Base-by-base conservation (phyloP, 306 rosid genomes). In the Arachis hypogaea region DNA sequence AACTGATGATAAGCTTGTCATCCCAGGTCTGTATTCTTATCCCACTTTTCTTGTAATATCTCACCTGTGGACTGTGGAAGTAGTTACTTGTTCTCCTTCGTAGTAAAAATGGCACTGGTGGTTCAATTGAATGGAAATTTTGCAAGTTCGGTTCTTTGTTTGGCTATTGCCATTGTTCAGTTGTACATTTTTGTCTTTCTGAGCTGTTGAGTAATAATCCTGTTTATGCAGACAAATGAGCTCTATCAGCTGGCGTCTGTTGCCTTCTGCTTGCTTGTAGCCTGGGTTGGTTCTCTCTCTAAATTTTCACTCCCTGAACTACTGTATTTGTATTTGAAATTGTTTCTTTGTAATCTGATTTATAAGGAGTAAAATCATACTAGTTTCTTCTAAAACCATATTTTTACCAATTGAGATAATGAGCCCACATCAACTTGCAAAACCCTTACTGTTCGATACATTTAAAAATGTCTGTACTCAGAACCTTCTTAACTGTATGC, bases 201-300 rank as follows among this genome's bases (percentile, higher is more conserved):
- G 82, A 66, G 11, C 54, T 46, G 51, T 69, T 69, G 40, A 46
- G 63, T 52, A 52, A 80, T 73, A 51, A 52, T 41, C 75, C 14
- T 78, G 59, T 83, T 47, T 82, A 45, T 80, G 88, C 97, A 94
- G 99, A 92, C 96, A 61, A 92, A 94, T 74, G 99, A 94, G 69
- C 99, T 94, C 75, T 94, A 94, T 86, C 99, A 94, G 77, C 78
- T 94, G 82, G 95, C 97, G 0, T 84, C 97, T 1, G 99, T 94
- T 79, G 97, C 99, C 44, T 92, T 94, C 95, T 94, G 97, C 90
- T 87, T 94, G 72, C 79, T 92, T 59, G 97, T 94, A 54, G 96
- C 97, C 69, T 94, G 97, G 99, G 99, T 95, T 78, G 67, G 93
- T 87, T 66, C 73, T 66, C 75, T 63, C 74, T 78, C 80, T 60